These are phyloP conservation scores for Lactarius hengduanensis DNA, from an alignment of 768 basidiomycete species.

Conservation along the genomic window DNA sequence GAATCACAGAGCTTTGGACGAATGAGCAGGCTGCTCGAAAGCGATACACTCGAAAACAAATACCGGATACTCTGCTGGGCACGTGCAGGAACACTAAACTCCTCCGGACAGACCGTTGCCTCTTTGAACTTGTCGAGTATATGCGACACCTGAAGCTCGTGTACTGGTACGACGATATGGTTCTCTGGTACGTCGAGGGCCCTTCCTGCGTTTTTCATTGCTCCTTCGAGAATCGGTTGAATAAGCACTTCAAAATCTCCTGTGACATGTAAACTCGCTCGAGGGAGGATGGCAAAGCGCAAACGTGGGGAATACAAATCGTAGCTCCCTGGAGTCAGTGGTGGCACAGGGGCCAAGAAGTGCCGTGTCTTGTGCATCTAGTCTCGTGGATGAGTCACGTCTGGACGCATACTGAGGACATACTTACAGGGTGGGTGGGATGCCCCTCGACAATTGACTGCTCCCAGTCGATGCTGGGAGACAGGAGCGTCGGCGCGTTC, in stretches of 20 bases:
- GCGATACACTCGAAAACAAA: constrained; percentile 5
- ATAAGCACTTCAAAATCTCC: constrained; percentile 49
- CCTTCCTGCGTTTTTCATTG: constrained; percentile 39
- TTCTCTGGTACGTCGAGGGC: constrained; percentile 38
- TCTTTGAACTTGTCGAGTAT: constrained; percentile 51
- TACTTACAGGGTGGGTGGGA: constrained; percentile 54
- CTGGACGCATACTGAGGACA: background rate
- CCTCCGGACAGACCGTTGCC: constrained; percentile 43
- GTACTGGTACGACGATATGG: constrained; percentile 49
- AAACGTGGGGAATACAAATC: constrained; percentile 51
- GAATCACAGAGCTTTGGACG: constrained; percentile 45
- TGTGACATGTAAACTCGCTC: constrained; percentile 44
- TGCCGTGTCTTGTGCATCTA: constrained; percentile 59
- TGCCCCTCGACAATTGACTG: constrained; percentile 62
- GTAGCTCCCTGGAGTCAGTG: constrained; percentile 46
- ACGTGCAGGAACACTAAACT: constrained; percentile 43
- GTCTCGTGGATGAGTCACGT: constrained; percentile 4
- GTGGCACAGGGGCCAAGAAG: constrained; percentile 50
- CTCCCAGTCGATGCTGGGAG: constrained; percentile 57
- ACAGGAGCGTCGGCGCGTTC: constrained; percentile 43
- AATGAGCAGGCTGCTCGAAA: background rate
- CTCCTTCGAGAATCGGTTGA: constrained; percentile 43
- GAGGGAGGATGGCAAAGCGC: constrained; percentile 48
- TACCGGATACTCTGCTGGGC: constrained; percentile 59
- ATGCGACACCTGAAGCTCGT: constrained; percentile 53